phyloP scores from a whole-genome alignment of 805 yeast species.

The Monosporozyma aquatica region DNA sequence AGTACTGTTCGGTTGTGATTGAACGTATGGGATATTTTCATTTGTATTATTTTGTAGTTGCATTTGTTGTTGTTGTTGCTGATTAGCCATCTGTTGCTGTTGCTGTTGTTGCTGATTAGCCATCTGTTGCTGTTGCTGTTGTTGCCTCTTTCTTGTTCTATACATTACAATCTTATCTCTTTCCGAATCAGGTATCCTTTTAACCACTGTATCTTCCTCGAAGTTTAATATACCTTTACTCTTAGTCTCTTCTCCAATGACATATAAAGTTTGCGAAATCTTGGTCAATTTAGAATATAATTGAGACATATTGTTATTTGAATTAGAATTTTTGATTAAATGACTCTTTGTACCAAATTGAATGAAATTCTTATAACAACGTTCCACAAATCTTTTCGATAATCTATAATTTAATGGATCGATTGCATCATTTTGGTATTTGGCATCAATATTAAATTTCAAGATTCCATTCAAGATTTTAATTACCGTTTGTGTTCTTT shows the following conservation, averaged over 20 bases:
- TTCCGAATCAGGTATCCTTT: slow-evolving; percentile 20
- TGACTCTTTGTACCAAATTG: slow-evolving; percentile 34
- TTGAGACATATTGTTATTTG: slow-evolving; percentile 15
- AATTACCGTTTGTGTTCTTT: slow-evolving; percentile 51
- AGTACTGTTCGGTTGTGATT: too few relatives aligned
- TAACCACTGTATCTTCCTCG: slow-evolving; percentile 11
- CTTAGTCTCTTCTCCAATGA: slow-evolving; percentile 30
- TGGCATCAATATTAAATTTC: slow-evolving; percentile 50
- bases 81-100: slow-evolving; percentile 4
- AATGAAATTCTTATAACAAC: slow-evolving; percentile 41
- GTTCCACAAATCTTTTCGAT: slow-evolving; percentile 53
- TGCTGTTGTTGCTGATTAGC: slow-evolving; percentile 11
- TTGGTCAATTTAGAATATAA: slow-evolving; percentile 24
- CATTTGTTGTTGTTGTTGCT: background rate
- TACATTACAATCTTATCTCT: slow-evolving; percentile 12
- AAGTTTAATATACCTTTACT: slow-evolving; percentile 27
- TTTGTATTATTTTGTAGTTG: background rate
- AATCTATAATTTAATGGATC: slow-evolving; percentile 39
- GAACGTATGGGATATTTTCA: too few relatives aligned
- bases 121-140: slow-evolving; percentile 2
- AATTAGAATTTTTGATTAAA: slow-evolving; percentile 20
- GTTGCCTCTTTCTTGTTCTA: slow-evolving; percentile 3
- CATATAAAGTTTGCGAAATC: slow-evolving; percentile 28
- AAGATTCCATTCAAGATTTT: slow-evolving; percentile 52
- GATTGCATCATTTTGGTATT: slow-evolving; percentile 39